Evolutionary conservation across 2,329 filamentous ascomycete genomes (phyloP).

Genomic region (Aureobasidium namibiae): DNA sequence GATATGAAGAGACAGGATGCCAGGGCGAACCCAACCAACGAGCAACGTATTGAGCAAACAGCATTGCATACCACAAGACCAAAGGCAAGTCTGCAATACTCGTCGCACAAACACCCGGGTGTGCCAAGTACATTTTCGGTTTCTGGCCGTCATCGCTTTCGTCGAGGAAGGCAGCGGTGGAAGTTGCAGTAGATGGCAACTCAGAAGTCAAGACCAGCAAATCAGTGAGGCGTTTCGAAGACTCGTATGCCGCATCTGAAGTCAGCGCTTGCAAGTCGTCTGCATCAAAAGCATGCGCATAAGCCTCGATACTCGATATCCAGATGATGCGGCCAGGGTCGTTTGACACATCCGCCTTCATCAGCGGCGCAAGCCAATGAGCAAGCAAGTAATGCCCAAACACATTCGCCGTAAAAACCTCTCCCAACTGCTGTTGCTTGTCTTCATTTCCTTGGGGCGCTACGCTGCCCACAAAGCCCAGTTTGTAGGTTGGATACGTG

Average conservation of each 20-base stretch:
- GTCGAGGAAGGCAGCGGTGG: slow-evolving; percentile 49
- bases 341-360: slow-evolving; percentile 42
- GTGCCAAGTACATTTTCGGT: slow-evolving; percentile 67
- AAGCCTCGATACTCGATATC: slow-evolving; percentile 74
- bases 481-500: slow-evolving; percentile 74
- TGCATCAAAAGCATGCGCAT: slow-evolving; percentile 47
- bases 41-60: slow-evolving; percentile 58
- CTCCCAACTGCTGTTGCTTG: slow-evolving; percentile 46
- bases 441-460: slow-evolving; percentile 36
- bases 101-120: slow-evolving; percentile 82
- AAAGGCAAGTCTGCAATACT: slow-evolving; percentile 67
- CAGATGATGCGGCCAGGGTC: slow-evolving; percentile 64
- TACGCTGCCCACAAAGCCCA: slow-evolving; percentile 48
- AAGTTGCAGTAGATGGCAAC: slow-evolving; percentile 54
- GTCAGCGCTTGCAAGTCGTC: slow-evolving; percentile 69
- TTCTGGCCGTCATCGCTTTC: slow-evolving; percentile 21
- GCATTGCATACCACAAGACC: slow-evolving; percentile 63
- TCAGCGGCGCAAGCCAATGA: slow-evolving; percentile 69
- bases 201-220: slow-evolving; percentile 65
- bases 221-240: slow-evolving; percentile 80
- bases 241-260: slow-evolving; percentile 65
- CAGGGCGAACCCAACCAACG: slow-evolving; percentile 79
- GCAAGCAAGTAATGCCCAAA: slow-evolving; percentile 91
- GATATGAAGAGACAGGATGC: slow-evolving; percentile 72
- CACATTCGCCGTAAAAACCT: slow-evolving; percentile 84